Base-by-base conservation (phyloP, 192 early-diverging fungal genomes). In the Linnemannia exigua region DNA sequence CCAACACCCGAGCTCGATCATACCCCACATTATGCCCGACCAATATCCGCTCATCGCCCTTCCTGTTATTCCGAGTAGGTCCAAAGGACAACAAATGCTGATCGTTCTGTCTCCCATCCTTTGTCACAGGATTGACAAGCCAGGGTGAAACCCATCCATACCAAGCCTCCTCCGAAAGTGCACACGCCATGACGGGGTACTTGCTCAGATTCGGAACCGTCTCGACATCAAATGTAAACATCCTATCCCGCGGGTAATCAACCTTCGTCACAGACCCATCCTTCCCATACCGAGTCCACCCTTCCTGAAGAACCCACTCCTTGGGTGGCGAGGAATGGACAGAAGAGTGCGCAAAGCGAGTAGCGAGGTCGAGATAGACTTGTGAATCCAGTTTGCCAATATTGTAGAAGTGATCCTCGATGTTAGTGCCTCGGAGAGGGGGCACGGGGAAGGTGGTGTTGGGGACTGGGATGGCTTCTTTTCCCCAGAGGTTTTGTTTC, bases 11-110 rank as follows among this genome's bases (percentile, higher is more conserved):
- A 17, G 96, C 95, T 8, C 97, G 92, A 87, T 99, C 98, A 79
- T 94, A 99, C 5, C 96, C 94, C 11, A 99, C 94, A 72, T 98
- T 96, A 88, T 99, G 98, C 0, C 98, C 98, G 28, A 99, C 90
- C n/a, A 89, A 25, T 22, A 89, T 78, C 46, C 69, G 76, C 58
- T 82, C 75, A n/a, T 80, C 36, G n/a, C 84, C 77, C 8, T 37
- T 28, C 69, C 52, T 69, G 35, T 75, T 86, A 44, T 44, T 25
- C 33, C 3, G 38, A 35, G 76, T 75, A 14, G 52, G 44, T 0
- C 88, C 88, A 80, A 89, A 77, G 2, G 88, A 63, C 35, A 89
- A 52, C 11, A 89, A 41, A 28, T 87, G 80, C 2, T 71, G 37
- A 47, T 82, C 80, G 36, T 83, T 80, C 22, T 79, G 75, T 7